Percentiles rank a stretch among this genome's conserved stretches.
phyloP scores from a whole-genome alignment of 176 grass and related monocot species.

The Cocos nucifera region DNA sequence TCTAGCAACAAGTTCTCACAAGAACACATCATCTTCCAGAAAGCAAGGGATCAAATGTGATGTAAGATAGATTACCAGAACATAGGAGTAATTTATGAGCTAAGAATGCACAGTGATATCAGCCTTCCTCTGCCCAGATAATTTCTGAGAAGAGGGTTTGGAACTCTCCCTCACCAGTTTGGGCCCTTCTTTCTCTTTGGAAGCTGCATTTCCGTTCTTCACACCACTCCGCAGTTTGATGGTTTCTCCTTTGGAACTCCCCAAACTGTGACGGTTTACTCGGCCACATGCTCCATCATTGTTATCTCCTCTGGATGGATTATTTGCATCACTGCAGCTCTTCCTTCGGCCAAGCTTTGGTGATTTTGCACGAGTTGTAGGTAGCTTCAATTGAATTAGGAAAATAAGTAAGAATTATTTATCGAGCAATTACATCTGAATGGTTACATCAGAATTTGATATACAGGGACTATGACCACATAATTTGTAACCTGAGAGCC shows the following conservation, averaged over 20 bases:
- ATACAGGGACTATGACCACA: no score
- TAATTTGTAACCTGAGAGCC: no score
- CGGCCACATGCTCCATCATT: constrained; percentile 31
- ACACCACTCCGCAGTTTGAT: constrained; percentile 17
- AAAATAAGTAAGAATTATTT: no score
- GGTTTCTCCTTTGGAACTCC: constrained; percentile 29
- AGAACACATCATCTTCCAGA: neutral
- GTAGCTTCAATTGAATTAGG: constrained; percentile 33
- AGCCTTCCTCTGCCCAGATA: constrained; percentile 33
- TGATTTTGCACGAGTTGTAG: constrained; percentile 89
- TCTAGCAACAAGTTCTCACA: constrained; percentile 9
- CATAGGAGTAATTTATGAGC: neutral
- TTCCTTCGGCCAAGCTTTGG: constrained; percentile 93
- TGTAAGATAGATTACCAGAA: neutral
- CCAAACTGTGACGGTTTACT: constrained; percentile 42
- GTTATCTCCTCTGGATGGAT: constrained; percentile 48
- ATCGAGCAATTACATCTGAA: no score
- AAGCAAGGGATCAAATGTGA: neutral
- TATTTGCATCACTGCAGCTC: constrained; percentile 43
- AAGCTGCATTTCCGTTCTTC: constrained; percentile 3
- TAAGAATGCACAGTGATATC: constrained; percentile 72
- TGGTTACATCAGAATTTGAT: no score
- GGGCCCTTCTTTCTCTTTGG: constrained; percentile 3
- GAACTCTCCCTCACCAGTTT: constrained; percentile 24
- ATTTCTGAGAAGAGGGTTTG: constrained; percentile 43